These are phyloP conservation scores for Boletus tylopilopsis DNA, from an alignment of 768 basidiomycete species.

Conservation along the genomic window DNA sequence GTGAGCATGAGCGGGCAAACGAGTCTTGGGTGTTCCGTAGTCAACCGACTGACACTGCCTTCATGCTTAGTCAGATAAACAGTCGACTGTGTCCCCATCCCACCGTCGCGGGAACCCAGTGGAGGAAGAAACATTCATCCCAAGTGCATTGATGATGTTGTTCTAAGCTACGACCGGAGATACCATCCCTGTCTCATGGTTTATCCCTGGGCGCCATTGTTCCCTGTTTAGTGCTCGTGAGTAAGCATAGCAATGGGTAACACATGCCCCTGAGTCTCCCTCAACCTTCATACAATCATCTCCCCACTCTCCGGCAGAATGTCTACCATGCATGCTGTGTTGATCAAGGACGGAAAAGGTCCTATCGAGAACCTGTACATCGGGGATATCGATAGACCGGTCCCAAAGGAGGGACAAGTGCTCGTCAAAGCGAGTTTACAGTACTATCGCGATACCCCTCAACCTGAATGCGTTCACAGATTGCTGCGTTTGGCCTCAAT, in stretches of 20 bases:
- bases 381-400: conserved; percentile 65
- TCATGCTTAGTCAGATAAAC: conserved; percentile 21
- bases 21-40: neutral
- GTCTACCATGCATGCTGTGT: conserved; percentile 66
- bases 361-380: conserved; percentile 75
- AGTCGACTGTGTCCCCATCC: too few species aligned
- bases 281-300: neutral
- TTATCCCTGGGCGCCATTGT: neutral
- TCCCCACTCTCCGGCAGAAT: conserved; percentile 1
- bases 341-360: conserved; percentile 74
- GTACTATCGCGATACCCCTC: neutral
- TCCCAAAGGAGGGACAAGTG: conserved; percentile 54
- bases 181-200: neutral
- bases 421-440: conserved; percentile 67
- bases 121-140: neutral
- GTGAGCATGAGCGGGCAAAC: neutral
- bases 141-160: neutral
- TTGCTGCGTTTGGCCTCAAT: conserved; percentile 85
- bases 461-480: conserved; percentile 36
- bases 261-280: too few species aligned
- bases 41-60: neutral
- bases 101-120: neutral
- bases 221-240: neutral
- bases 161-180: conserved; percentile 3
- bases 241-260: neutral